Conservation (phyloP, 805 yeast species). For the Spathaspora girioi region DNA sequence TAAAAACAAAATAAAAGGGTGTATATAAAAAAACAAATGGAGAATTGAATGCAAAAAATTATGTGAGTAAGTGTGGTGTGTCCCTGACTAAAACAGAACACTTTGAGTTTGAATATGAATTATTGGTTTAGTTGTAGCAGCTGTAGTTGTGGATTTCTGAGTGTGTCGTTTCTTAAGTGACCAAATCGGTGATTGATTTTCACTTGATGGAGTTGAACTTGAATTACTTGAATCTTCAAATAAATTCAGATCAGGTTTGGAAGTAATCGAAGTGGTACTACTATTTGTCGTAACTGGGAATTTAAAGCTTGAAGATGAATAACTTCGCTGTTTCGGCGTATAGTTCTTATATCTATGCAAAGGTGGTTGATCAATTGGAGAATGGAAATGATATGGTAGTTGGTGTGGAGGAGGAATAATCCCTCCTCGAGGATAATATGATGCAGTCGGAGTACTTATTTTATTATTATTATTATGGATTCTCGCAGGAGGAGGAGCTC, state of each 20-base stretch:
- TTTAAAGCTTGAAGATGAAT: not conserved
- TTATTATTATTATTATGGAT: not conserved
- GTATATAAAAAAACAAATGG: not conserved
- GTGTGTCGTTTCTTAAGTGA: not conserved
- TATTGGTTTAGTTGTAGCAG: not conserved
- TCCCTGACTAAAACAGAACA: not conserved
- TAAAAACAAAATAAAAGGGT: not conserved
- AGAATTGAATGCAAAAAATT: not conserved
- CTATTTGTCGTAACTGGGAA: slow-evolving; percentile 10
- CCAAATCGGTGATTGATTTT: slow-evolving; percentile 15
- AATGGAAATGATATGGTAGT: slow-evolving; percentile 2
- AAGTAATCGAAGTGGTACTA: slow-evolving; percentile 21
- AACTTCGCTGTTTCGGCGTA: not conserved
- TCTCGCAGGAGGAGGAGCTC: not conserved
- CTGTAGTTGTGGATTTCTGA: too few species aligned
- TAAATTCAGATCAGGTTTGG: not conserved
- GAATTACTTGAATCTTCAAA: not conserved
- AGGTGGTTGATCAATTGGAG: not conserved
- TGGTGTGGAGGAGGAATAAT: not conserved
- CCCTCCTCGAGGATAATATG: not conserved
- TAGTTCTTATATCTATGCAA: not conserved
- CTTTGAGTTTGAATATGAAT: not conserved
- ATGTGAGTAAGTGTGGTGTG: not conserved
- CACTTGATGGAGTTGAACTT: slow-evolving; percentile 30
- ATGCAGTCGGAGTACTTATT: slow-evolving; percentile 1